Percentiles rank a stretch among this genome's conserved stretches.
These are phyloP conservation scores for Coemansia sp. DNA, from an alignment of 192 early-diverging fungal genomes.

Conservation along the genomic window DNA sequence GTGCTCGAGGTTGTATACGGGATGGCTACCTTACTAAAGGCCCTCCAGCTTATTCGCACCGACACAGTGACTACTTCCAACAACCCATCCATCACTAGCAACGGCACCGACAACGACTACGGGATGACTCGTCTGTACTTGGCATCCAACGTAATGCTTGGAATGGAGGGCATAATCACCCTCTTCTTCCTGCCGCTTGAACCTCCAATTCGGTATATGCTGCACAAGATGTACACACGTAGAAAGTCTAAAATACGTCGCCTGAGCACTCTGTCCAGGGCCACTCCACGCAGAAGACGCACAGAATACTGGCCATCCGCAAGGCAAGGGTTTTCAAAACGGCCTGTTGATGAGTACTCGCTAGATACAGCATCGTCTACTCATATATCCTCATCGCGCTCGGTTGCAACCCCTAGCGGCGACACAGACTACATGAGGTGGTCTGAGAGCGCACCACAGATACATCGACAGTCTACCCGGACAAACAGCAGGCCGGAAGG, in stretches of 20 bases:
- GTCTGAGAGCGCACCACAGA: conserved; percentile 2
- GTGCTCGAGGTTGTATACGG: conserved; percentile 48
- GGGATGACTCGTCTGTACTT: conserved; percentile 34
- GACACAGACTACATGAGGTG: not conserved
- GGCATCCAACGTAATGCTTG: conserved; percentile 48
- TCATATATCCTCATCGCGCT: not conserved
- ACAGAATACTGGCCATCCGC: conserved; percentile 27
- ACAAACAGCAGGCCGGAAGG: not conserved
- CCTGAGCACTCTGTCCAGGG: conserved; percentile 20
- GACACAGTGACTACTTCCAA: conserved; percentile 1
- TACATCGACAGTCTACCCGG: not conserved
- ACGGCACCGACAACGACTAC: conserved; percentile 4
- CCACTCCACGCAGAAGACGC: conserved; percentile 10
- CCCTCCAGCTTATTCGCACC: conserved; percentile 26
- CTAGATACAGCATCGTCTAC: not conserved
- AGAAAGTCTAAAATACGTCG: conserved; percentile 25
- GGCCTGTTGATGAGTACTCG: not conserved
- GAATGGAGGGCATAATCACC: conserved; percentile 46
- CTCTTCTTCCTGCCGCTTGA: conserved; percentile 46
- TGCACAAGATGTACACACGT: conserved; percentile 35
- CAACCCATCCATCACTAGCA: not conserved
- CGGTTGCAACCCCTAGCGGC: not conserved
- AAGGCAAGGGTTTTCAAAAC: not conserved
- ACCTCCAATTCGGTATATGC: conserved; percentile 49
- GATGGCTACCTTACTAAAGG: conserved; percentile 26